A percentile compares a stretch with the other conserved stretches of the same genome.
phyloP scores from a whole-genome alignment of 352 stramenopile species.

The Albugo candida region DNA sequence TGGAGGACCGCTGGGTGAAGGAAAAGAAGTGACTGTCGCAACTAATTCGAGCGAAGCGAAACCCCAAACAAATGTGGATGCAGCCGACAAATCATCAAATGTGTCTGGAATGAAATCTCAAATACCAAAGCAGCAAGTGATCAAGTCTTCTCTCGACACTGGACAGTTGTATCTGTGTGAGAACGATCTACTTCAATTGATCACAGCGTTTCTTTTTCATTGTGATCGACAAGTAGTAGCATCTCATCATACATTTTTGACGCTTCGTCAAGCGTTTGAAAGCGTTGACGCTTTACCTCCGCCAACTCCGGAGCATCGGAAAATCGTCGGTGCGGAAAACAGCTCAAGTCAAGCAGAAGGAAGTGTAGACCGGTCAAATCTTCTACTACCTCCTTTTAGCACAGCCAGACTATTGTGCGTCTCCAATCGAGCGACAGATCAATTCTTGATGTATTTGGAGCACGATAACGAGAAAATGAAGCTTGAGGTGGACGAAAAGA shows the following conservation, averaged over 20 bases:
- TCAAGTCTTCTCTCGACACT: no score
- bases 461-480: conserved; percentile 1
- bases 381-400: conserved; percentile 68
- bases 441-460: conserved; percentile 77
- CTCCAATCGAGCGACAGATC: conserved; percentile 42
- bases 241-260: conserved; percentile 67
- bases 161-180: conserved; percentile 37
- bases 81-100: no score
- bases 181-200: conserved; percentile 47
- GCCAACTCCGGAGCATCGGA: conserved; percentile 14
- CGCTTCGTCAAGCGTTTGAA: conserved; percentile 35
- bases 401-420: conserved; percentile 48
- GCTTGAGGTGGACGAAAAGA: background rate
- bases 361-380: conserved; percentile 19
- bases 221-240: conserved; percentile 62
- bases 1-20: background rate
- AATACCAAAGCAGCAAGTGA: no score
- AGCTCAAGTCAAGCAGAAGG: conserved; percentile 16
- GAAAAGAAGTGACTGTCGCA: no score
- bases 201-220: conserved; percentile 54
- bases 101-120: no score
- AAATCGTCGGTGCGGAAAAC: conserved; percentile 18
- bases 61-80: no score
- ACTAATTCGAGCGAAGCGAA: no score
- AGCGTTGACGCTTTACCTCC: conserved; percentile 19